Base-by-base conservation (phyloP, 495 filamentous ascomycete genomes). In the Trichoderma virens region DNA sequence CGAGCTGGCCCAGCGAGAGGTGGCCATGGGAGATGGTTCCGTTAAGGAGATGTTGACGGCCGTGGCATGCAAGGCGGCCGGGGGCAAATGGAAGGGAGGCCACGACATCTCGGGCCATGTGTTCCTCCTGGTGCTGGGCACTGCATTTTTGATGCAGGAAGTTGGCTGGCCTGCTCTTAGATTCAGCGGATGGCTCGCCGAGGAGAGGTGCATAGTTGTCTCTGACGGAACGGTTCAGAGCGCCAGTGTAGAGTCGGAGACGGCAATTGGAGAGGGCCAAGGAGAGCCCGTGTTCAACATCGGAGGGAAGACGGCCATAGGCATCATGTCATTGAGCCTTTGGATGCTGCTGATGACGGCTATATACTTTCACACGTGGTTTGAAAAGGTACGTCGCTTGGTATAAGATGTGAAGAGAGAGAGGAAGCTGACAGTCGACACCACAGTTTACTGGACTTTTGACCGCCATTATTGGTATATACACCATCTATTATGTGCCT, bases 311-410 rank as follows among this genome's bases (percentile, higher is more conserved):
- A 72, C 78, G 18, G 80, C 78, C 9, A 67, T 85, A 71, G 83
- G 70, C 51, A 71, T 85, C 67, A 70, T 87, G 68, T 85, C 75
- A 5, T 68, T 97, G 70, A 88, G 85, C 65, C 87, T 85, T 83
- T 97, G 92, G 89, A 98, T 98, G 93, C 74, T 97, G 74, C 80
- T 97, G 60, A 98, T 98, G 94, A 98, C 94, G 47, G 91, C 93
- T 13, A 89, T 92, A 54, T 97, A 92, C 79, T 98, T 98, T 65
- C 94, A 98, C 73, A 97, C 94, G 5, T 97, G 93, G 94, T 86
- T 93, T 71, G 94, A 98, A 78, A 98, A 98, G 88, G 90, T 91
- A 71, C 65, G 81, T 76, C 60, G 38, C 20, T 45, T 28, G 28
- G 27, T 8, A 25, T 63, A 63, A 47, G 62, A 20, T 25, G 60